Base-by-base conservation (phyloP, 2,329 filamentous ascomycete genomes). In the Aspergillaceae sp. region DNA sequence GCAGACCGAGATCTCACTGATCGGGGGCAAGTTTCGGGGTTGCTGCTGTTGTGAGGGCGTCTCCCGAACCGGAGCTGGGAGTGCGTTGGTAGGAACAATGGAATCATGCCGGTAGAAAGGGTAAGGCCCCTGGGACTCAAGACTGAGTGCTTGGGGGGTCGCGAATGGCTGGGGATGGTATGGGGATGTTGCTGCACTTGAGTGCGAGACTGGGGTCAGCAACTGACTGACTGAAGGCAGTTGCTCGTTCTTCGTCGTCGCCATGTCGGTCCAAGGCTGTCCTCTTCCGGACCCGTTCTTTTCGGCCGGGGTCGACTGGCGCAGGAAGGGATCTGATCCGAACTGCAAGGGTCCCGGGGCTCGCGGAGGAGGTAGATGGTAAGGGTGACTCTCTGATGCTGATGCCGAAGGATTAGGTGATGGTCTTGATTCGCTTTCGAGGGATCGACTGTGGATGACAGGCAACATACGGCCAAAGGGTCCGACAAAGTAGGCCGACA, bases 181-280 rank as follows among this genome's bases (percentile, higher is more conserved):
- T 4, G 60, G 54, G 35, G 63, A 63, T 34, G 59, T 52, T 27
- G 59, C 56, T 44, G 51, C 61, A 2, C 19, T 19, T 7, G 59
- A 52, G 33, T 54, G 56, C 10, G 59, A 52, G 9, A 50, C 52
- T 3, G 66, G 65, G 1, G 64, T 67, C 42, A 71, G 53, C 38
- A 71, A 52, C 47, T 69, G 65, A 38, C 64, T 65, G 33, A 70
- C 66, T 6, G 68, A 63, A 10, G 68, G 68, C 7, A 71, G 56
- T 44, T 63, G 62, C 43, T 65, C 60, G 10, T 60, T 29, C 44
- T 47, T 42, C 28, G 42, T 7, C 32, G 19, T 19, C 19, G 19
- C 42, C 42, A 51, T 44, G 46, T 32, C 44, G 42, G 49, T 49
- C 45, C 48, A 53, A 32, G 40, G 47, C 8, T 43, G 29, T 2